A percentile compares a stretch with the other conserved stretches of the same genome.
phyloP scores from a whole-genome alignment of 176 grass and related monocot species.

The Tillandsia leiboldiana region DNA sequence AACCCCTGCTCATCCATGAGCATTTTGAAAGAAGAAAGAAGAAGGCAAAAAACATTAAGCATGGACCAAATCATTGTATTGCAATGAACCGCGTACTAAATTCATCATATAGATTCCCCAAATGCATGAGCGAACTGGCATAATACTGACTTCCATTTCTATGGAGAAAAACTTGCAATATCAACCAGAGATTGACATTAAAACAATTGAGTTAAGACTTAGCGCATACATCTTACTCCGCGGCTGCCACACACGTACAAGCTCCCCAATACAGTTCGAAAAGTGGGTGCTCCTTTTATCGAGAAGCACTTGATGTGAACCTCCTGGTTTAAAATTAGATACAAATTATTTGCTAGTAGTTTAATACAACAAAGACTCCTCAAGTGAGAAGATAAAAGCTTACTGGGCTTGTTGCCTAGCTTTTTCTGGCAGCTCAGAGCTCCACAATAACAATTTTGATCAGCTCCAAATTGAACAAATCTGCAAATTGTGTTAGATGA shows the following conservation, averaged over 20 bases:
- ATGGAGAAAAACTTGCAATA: neutral
- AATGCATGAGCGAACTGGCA: too few relatives aligned
- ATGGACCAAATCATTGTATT: too few relatives aligned
- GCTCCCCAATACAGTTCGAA: conserved; percentile 53
- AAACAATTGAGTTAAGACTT: neutral
- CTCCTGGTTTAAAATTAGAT: conserved; percentile 28
- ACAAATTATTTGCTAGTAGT: neutral
- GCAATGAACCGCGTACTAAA: too few relatives aligned
- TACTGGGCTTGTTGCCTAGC: conserved; percentile 40
- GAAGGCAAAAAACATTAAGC: too few relatives aligned
- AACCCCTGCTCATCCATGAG: too few relatives aligned
- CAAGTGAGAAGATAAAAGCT: neutral
- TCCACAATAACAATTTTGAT: conserved; percentile 94
- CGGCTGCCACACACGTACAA: conserved; percentile 52
- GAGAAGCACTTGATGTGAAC: conserved; percentile 19
- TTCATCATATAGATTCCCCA: too few relatives aligned
- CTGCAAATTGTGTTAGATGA: conserved; percentile 33
- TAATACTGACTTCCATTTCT: too few relatives aligned
- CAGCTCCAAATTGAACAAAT: conserved; percentile 91
- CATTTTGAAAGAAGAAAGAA: too few relatives aligned
- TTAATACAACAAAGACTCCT: neutral
- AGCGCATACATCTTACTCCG: conserved; percentile 34
- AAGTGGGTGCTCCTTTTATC: conserved; percentile 39
- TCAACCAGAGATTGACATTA: neutral
- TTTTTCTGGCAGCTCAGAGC: conserved; percentile 70